Evolutionary conservation across 257 asterid species (phyloP), one percentile per base, ranked within the genome.

Genomic region (Solanum sitiens): DNA sequence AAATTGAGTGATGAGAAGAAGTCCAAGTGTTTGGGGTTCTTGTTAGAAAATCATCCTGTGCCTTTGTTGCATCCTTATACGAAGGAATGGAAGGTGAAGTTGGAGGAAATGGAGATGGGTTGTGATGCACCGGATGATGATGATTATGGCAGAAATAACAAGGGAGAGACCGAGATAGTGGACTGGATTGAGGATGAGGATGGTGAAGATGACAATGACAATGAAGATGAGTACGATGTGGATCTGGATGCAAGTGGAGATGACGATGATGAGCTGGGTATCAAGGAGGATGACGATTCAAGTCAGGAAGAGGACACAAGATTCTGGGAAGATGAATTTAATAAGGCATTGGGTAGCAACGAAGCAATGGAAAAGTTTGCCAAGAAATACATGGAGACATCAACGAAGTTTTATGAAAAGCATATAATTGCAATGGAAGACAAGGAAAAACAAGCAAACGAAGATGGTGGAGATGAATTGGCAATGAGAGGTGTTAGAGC

Each of bases 91-190:
- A 97, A 97, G 94, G 93, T 93, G 8, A 95, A 89, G 88, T 84
- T 95, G 94, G 99, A 97, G 93, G 99, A 97, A 44, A 89, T 95
- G 97, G 99, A 97, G 93, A 88, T 97, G 92, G 99, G 99, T 11
- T 95, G 99, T 47, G 99, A 97, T 83, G 99, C 99, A 14, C 98
- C 99, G 0, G 99, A 97, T 80, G 98, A 95, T 40, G 95, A 90
- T 75, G 90, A 71, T 82, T 44, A 86, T 74, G 72, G 42, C 42
- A 85, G 87, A 47, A 86, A 88, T 56, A 85, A 75, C 30, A 44
- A 86, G 18, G 93, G 88, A 37, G 95, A 91, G 76, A 84, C 84
- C 40, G 95, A 94, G 90, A 89, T 94, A 10, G 86, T 93, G 40
- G 99, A 97, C 92, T 97, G 99, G 99, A 89, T 95, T 76, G 98